phyloP scores from a whole-genome alignment of 805 yeast genomes.

The Wickerhamomyces mucosus region DNA sequence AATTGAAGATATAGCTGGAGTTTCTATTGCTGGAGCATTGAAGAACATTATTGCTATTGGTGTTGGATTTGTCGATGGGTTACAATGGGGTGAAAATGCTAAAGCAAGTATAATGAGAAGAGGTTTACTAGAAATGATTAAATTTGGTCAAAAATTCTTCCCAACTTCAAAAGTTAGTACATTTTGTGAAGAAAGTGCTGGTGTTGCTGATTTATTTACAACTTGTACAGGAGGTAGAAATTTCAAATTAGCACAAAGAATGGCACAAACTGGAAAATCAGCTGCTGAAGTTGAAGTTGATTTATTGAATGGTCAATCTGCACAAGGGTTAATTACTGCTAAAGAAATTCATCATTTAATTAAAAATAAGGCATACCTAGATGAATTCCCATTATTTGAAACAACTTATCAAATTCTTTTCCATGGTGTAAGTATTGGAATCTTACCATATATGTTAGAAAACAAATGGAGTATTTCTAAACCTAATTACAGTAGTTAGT shows the following conservation, averaged over 20 bases:
- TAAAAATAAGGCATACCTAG: conserved; percentile 17
- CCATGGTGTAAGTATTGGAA: conserved; percentile 48
- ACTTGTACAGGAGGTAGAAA: conserved; percentile 96
- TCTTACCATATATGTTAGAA: conserved; percentile 47
- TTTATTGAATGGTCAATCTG: conserved; percentile 85
- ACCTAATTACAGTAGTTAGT: conserved; percentile 11
- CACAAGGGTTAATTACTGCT: conserved; percentile 87
- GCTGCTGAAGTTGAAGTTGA: conserved; percentile 76
- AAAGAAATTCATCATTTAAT: conserved; percentile 76
- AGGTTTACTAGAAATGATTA: conserved; percentile 80
- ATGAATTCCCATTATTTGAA: conserved; percentile 49
- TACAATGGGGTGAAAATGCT: conserved; percentile 98
- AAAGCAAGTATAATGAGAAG: conserved; percentile 93
- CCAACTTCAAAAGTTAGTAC: conserved; percentile 64
- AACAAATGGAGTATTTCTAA: conserved; percentile 20
- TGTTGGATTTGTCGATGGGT: conserved; percentile 93
- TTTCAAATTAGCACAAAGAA: conserved; percentile 74
- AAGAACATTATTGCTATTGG: conserved; percentile 91
- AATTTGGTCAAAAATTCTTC: conserved; percentile 73
- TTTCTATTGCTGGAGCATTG: conserved; percentile 89
- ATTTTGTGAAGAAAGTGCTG: conserved; percentile 88
- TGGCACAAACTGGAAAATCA: conserved; percentile 65
- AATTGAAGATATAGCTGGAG: conserved; percentile 86
- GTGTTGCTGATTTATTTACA: conserved; percentile 94
- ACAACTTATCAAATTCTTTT: conserved; percentile 44